Evolutionary conservation across 2,329 filamentous ascomycete species (phyloP), one percentile per base, ranked within the genome.

Genomic region (Calonectria hongkongensis): DNA sequence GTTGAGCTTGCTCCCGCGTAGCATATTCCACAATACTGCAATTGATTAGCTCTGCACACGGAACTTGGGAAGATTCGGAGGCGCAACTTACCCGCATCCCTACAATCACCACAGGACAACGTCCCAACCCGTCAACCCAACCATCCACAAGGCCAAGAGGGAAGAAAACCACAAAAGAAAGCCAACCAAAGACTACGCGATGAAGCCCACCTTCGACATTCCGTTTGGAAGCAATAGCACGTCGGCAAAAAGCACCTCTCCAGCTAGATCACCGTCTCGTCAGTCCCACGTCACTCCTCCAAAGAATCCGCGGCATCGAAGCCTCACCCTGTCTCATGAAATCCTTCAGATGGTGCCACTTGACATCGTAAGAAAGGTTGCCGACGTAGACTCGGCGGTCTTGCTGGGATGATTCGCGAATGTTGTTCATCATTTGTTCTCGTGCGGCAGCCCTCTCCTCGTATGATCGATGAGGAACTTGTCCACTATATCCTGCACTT

Each of bases 131-230:
- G 96, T 98, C 96, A 98, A 98, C 94, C 95, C 95, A 97, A 95
- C 93, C 91, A 89, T 97, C 94, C 95, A 94, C 92, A 95, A 94
- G 83, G 83, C 83, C 86, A 86, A 88, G 86, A 92, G 88, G 89
- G 89, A 89, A 92, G 87, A 90, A 90, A 92, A 78, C 82, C 80
- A 93, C 92, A 94, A 87, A 94, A 90, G 92, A 89, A 92, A 92
- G 91, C 94, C 94, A 94, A 92, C 93, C 94, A 78, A 91, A 91
- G 93, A 92, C 94, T 94, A 96, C 90, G 89, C 92, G 90, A 94
- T 94, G 91, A 93, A 92, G 95, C 95, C 95, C 96, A 98, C 96
- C 96, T 99, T 99, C 95, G 96, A 98, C 97, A 99, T 99, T 96
- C 97, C 97, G 92, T 99, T 99, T 84, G 97, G 97, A 93, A 99